These are phyloP conservation scores for Heterobasidion parviporum DNA, from an alignment of 1,284 basidiomycete genomes.

Conservation along the genomic window DNA sequence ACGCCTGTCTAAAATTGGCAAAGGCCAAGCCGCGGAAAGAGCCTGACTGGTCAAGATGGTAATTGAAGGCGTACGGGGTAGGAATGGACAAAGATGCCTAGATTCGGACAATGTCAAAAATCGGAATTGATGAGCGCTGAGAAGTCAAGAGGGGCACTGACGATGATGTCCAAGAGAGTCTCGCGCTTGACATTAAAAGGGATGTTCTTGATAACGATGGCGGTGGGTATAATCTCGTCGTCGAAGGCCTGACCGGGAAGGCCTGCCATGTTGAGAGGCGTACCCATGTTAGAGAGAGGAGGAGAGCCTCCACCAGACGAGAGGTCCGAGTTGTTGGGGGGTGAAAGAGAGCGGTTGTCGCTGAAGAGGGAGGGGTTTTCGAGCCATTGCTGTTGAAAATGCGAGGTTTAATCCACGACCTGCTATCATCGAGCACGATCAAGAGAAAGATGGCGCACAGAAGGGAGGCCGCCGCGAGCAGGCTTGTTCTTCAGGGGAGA, in stretches of 20 bases:
- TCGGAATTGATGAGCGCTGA: background rate
- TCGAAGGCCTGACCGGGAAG: constrained; percentile 48
- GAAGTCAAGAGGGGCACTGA: constrained; percentile 31
- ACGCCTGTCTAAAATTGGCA: constrained; percentile 91
- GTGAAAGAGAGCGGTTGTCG: constrained; percentile 75
- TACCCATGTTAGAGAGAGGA: constrained; percentile 46
- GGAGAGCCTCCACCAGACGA: constrained; percentile 78
- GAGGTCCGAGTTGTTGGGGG: constrained; percentile 77
- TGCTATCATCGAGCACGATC: constrained; percentile 8
- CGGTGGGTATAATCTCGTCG: constrained; percentile 96
- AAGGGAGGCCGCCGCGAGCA: constrained; percentile 57
- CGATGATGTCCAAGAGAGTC: constrained; percentile 93
- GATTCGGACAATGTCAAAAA: background rate
- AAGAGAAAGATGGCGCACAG: constrained; percentile 35
- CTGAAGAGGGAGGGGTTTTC: constrained; percentile 43
- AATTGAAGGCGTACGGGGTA: constrained; percentile 99
- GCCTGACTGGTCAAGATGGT: constrained; percentile 91
- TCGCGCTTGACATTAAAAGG: constrained; percentile 97
- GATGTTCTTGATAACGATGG: constrained; percentile 99
- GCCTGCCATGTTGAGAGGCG: constrained; percentile 27
- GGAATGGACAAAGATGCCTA: constrained; percentile 90
- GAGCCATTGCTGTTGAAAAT: constrained; percentile 62
- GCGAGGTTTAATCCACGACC: constrained; percentile 9
- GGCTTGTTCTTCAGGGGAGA: constrained; percentile 71
- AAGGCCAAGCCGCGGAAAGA: constrained; percentile 97